phyloP scores from a whole-genome alignment of 768 basidiomycete species.

The Gyrodon lividus region DNA sequence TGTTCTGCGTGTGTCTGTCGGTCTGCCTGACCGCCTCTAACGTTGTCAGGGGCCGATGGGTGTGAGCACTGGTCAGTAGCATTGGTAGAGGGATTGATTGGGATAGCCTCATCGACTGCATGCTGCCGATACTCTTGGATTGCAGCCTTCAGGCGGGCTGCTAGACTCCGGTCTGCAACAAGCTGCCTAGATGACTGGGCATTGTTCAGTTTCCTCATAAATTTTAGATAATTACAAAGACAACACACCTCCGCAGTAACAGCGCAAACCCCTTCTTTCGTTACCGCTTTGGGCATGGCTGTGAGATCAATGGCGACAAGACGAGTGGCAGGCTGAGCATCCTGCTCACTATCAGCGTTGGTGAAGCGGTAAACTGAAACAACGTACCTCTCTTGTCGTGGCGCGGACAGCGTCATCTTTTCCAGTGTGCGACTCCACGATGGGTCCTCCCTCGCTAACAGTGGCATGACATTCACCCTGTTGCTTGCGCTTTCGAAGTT shows the following conservation, averaged over 20 bases:
- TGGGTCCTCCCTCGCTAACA: not conserved
- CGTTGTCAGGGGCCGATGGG: not conserved
- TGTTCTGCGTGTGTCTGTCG: not conserved
- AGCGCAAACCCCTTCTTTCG: not conserved
- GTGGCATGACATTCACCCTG: not conserved
- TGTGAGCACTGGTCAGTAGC: not conserved
- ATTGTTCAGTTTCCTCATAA: not conserved
- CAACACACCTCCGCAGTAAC: constrained; percentile 7
- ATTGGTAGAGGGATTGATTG: not conserved
- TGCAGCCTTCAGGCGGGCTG: not conserved
- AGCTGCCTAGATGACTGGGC: constrained; percentile 2
- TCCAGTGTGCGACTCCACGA: not conserved
- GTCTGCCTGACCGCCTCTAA: not conserved
- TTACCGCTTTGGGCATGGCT: not conserved
- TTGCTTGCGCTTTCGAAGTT: not conserved
- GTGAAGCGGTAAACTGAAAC: not conserved
- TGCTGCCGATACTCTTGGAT: not conserved
- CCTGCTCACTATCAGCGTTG: constrained; percentile 6
- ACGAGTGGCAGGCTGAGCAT: not conserved
- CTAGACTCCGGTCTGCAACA: not conserved
- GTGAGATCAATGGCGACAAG: not conserved
- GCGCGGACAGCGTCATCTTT: not conserved
- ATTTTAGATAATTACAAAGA: too few species aligned
- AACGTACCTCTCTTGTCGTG: constrained; percentile 3
- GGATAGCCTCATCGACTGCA: not conserved